Evolutionary conservation across 371 early-diverging fungal genomes (phyloP), one percentile per base, ranked within the genome.

Genomic region (Nematocida sp.): DNA sequence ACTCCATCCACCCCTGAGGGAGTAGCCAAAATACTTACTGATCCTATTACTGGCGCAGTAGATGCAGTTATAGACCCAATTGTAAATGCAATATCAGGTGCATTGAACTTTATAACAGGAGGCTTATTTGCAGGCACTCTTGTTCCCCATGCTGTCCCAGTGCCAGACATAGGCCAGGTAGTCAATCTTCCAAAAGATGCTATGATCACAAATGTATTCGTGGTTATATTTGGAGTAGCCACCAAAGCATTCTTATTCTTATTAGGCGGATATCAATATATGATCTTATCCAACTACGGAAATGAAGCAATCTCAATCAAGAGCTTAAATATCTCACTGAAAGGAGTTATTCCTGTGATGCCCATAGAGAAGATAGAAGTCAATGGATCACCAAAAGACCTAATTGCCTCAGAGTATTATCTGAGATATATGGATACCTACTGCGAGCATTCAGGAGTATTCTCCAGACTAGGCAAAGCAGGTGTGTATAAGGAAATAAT

Each of bases 371-470:
- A 21, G 9, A 21, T 29, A 34, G 25, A 21, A 13, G 13, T 1
- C 4, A 34, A 3, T 21, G 15, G 9, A 15, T 66, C 27, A 23
- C 23, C 15, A 27, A 21, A 2, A 5, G 11, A 5, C 13, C 11
- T 7, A 57, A 25, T 37, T 25, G 43, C 5, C 4, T 5, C 46
- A 55, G n/a, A 1, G n/a, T 66, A 57, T 58, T 66, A 66, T 35
- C 35, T 57, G 58, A 38, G 31, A 19, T 66, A 41, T 43, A 63
- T 66, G 17, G 46, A 54, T 32, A 3, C 46, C 15, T 66, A 66
- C 67, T 66, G 67, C 58, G 49, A 57, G 19, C 21, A 58, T 11
- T 31, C 46, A 45, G 46, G 25, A 7, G 40, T 66, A 13, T 47
- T 58, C 34, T 13, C 23, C 11, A 17, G 35, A 4, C 11, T 66